Conservation (phyloP, 2,329 filamentous ascomycete genomes). For the Oidium heveae region DNA sequence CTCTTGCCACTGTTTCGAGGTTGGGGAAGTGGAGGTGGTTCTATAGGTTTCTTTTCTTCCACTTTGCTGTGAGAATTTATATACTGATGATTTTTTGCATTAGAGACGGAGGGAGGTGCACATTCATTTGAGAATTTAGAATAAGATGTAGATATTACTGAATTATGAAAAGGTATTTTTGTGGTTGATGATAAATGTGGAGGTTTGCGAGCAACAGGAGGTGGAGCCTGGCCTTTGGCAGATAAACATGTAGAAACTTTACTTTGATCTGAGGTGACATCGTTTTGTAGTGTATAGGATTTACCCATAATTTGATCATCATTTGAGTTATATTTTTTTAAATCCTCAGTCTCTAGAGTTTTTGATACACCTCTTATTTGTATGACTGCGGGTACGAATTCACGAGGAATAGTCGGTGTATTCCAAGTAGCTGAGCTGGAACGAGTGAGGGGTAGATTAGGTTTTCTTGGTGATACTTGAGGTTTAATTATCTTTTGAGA, state of each 20-base stretch:
- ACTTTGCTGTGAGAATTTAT: too few relatives aligned
- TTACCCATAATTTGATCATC: not conserved
- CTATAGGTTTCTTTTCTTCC: not conserved
- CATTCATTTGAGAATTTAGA: slow-evolving; percentile 3
- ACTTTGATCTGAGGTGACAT: slow-evolving; percentile 1
- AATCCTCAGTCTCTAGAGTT: not conserved
- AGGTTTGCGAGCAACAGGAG: slow-evolving; percentile 13
- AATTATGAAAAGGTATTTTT: slow-evolving; percentile 4
- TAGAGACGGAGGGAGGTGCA: not conserved
- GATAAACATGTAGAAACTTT: not conserved
- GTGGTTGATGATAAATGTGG: slow-evolving; percentile 9
- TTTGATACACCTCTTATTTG: slow-evolving; percentile 39
- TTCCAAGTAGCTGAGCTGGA: too few relatives aligned
- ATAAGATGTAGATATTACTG: slow-evolving; percentile 5
- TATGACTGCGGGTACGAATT: slow-evolving; percentile 33
- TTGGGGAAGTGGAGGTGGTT: not conserved
- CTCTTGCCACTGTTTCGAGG: not conserved
- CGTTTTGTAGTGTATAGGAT: not conserved
- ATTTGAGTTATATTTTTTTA: not conserved
- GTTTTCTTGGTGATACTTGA: too few relatives aligned
- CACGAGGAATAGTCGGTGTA: too few relatives aligned
- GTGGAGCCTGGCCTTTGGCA: slow-evolving; percentile 9
- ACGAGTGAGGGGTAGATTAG: too few relatives aligned
- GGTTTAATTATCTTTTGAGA: slow-evolving; percentile 51
- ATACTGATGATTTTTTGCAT: too few relatives aligned